Evolutionary conservation across 176 grass and related monocot genomes (phyloP).

Genomic region (Raddia guianensis): DNA sequence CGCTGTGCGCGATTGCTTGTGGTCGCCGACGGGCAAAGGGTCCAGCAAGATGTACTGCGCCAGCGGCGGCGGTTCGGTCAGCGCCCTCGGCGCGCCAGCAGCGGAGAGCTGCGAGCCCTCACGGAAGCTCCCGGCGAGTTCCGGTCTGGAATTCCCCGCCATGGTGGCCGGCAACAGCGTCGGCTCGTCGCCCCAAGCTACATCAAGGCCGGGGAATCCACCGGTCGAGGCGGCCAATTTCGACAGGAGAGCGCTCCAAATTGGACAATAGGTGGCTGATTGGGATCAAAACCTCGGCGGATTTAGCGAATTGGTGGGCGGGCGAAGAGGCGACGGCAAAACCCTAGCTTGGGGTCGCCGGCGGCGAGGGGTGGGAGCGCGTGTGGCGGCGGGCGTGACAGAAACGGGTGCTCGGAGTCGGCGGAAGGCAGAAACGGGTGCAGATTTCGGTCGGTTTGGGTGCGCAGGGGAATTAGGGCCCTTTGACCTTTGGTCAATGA

Average conservation of each 20-base stretch:
- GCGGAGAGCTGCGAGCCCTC: constrained; percentile 43
- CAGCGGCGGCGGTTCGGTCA: constrained; percentile 45
- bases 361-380: constrained; percentile 25
- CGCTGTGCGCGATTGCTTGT: constrained; percentile 49
- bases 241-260: background rate
- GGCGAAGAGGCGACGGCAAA: background rate
- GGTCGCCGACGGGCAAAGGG: constrained; percentile 45
- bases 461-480: background rate
- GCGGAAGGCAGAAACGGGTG: background rate
- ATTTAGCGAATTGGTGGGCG: background rate
- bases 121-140: constrained; percentile 48
- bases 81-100: constrained; percentile 44
- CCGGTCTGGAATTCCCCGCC: constrained; percentile 48
- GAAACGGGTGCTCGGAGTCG: background rate
- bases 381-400: background rate
- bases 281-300: constrained; percentile 7
- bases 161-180: constrained; percentile 9
- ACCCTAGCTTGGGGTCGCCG: constrained; percentile 35
- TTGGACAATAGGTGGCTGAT: background rate
- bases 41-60: constrained; percentile 67
- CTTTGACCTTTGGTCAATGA: background rate
- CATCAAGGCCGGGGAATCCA: constrained; percentile 11
- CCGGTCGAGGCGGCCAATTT: constrained; percentile 15
- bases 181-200: constrained; percentile 2
- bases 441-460: background rate